Base-by-base conservation (phyloP, 208 protist species). In the Leishmania gerbilli region DNA sequence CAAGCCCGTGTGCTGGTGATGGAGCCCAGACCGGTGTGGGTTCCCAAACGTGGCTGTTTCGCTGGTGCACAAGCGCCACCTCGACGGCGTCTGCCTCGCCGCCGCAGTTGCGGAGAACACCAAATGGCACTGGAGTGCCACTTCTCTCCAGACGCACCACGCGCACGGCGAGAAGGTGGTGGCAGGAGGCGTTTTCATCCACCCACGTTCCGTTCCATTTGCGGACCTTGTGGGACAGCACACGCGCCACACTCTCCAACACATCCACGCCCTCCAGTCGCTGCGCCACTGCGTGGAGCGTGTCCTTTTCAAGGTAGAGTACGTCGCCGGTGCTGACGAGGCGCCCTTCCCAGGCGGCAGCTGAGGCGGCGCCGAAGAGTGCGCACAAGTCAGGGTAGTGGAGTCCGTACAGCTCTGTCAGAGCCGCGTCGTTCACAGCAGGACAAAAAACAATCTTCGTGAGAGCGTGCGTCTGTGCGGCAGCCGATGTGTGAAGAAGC, bases 241-340 rank as follows among this genome's bases (percentile, higher is more conserved):
- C 79, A 19, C 74, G 79, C 45, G 64, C 31, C 40, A 88, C 71
- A 21, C 34, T 72, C 76, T 91, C 88, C 45, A 86, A 37, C 42
- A 84, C 83, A 42, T 91, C 88, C 1, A 89, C 76, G 71, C 86
- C 88, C 27, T 87, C 88, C 19, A 87, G 62, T 53, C 65, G 68
- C 13, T 74, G 53, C 1, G 79, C 81, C 65, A 64, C 77, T 15
- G 2, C 62, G 64, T 78, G 77, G n/a, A 86, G 87, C 58, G 62
- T 74, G 27, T 55, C 71, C 17, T 74, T 58, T 0, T 82, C 79
- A 11, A 97, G 34, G 2, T 64, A 84, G 55, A 95, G 71, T 68
- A 95, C 86, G 65, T 95, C 91, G n/a, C 90, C 90, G 34, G 89
- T 85, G 69, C 85, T 86, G n/a, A 97, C 82, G n/a, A 95, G 74